Evolutionary conservation across 441 rosid genomes (phyloP), one percentile per base, ranked within the genome.

Genomic region (Erysimum cheiri): DNA sequence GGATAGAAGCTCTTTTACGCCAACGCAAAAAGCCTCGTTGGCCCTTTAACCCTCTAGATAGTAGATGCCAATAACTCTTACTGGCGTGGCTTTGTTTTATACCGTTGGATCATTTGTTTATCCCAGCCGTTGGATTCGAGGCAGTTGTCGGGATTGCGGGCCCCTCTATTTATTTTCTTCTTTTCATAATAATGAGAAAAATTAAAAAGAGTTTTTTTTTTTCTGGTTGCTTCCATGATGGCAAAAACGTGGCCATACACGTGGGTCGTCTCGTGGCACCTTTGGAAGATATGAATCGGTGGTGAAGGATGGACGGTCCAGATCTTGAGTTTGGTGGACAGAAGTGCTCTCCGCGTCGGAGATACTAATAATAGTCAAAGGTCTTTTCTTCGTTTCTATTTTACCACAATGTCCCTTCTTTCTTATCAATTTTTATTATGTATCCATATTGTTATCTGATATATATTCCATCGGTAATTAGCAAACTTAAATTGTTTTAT

Each of bases 321-420:
- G 80, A 71, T 76, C 37, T 52, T 26, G 8, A 40, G 41, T 64
- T 49, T 14, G 50, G 22, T 32, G 8, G 67, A 65, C 67, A 58
- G 43, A 49, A 75, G 75, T 76, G 72, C 72, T 76, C 71, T 75
- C 79, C 71, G 79, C 75, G 79, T 75, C 75, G 75, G 63, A 70
- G 68, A 64, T 67, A 28, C 67, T 28, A 46, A 4, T 39, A 58
- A 36, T 74, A 69, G 67, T 75, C 79, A 69, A 75, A 68, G 46
- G 65, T 47, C 74, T 55, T 62, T 31, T 69, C 60, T 50, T 35
- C 13, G 1, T 40, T 5, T 33, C 8, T 58, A 73, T 31, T 33
- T 73, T 73, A 66, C 77, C 22, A 40, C 15, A 17, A 49, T 59
- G 39, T 37, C 61, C 72, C 52, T 40, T 55, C 46, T 31, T 13